phyloP scores from a whole-genome alignment of 2,329 filamentous ascomycete genomes.

The Aspergillus arachidicola region DNA sequence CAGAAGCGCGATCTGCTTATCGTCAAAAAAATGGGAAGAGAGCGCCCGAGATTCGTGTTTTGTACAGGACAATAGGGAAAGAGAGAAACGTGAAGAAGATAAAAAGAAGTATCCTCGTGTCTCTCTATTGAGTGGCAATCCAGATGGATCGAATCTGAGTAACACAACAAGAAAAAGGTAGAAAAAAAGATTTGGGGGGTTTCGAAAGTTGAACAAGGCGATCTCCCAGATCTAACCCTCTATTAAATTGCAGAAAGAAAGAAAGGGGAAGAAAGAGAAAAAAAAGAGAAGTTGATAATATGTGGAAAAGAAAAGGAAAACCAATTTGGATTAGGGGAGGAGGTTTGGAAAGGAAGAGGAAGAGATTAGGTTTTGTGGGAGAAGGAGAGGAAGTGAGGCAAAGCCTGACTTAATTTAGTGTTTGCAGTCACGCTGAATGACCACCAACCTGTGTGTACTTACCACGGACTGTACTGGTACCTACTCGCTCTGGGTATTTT shows the following conservation, averaged over 20 bases:
- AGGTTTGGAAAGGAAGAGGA: slow-evolving; percentile 19
- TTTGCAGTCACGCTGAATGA: slow-evolving; percentile 1
- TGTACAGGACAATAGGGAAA: slow-evolving; percentile 23
- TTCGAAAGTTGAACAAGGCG: slow-evolving; percentile 26
- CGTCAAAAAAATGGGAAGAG: slow-evolving; percentile 8
- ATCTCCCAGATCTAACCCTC: slow-evolving; percentile 31
- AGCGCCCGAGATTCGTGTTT: slow-evolving; percentile 17
- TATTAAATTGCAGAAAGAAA: slow-evolving; percentile 28
- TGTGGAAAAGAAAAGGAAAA: slow-evolving; percentile 21
- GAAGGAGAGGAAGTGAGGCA: slow-evolving; percentile 20
- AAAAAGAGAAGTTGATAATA: slow-evolving; percentile 18
- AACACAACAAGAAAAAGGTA: slow-evolving; percentile 32
- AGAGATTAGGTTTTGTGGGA: slow-evolving; percentile 31
- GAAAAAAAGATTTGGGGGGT: slow-evolving; percentile 30
- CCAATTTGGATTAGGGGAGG: slow-evolving; percentile 16
- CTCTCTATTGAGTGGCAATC: slow-evolving; percentile 27
- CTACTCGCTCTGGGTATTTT: not conserved
- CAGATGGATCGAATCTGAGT: slow-evolving; percentile 27
- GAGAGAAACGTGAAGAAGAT: slow-evolving; percentile 29
- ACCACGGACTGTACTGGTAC: not conserved
- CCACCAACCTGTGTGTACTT: not conserved
- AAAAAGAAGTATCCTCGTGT: slow-evolving; percentile 19
- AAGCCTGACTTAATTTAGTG: slow-evolving; percentile 11
- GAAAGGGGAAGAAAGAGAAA: slow-evolving; percentile 18
- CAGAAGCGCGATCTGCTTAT: slow-evolving; percentile 9